Percentiles rank a stretch among this genome's conserved stretches.
Conservation (phyloP, 345 rosid species). For the Nephelium lappaceum region DNA sequence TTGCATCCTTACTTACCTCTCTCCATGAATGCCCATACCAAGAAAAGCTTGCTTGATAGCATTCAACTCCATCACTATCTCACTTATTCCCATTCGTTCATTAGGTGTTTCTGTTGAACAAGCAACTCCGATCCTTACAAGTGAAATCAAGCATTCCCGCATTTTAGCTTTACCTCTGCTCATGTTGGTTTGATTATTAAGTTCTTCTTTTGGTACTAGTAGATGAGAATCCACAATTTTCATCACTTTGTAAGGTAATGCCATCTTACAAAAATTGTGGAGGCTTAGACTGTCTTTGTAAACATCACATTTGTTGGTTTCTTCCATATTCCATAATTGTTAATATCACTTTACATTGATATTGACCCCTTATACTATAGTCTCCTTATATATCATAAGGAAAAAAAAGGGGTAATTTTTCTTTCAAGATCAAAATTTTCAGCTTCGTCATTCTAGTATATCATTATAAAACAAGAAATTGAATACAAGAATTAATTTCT, state of each 20-base stretch:
- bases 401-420: not conserved
- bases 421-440: not conserved
- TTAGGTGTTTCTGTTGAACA: slow-evolving; percentile 4
- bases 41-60: not conserved
- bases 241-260: slow-evolving; percentile 20
- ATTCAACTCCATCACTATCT: slow-evolving; percentile 4
- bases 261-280: slow-evolving; percentile 19
- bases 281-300: not conserved
- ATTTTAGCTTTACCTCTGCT: slow-evolving; percentile 2
- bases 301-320: slow-evolving; percentile 21
- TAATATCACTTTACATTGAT: slow-evolving; percentile 10
- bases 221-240: not conserved
- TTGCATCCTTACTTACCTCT: not conserved
- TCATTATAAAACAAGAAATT: not conserved
- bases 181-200: not conserved
- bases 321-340: slow-evolving; percentile 17
- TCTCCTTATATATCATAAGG: not conserved
- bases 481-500: not conserved
- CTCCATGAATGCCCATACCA: not conserved
- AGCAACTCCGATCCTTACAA: not conserved
- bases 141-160: slow-evolving; percentile 1
- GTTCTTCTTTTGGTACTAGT: not conserved
- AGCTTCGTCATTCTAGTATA: not conserved
- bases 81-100: not conserved
- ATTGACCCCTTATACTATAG: slow-evolving; percentile 16